These are phyloP conservation scores for Nicotiana attenuata DNA, from an alignment of 257 asterid species.

Conservation along the genomic window DNA sequence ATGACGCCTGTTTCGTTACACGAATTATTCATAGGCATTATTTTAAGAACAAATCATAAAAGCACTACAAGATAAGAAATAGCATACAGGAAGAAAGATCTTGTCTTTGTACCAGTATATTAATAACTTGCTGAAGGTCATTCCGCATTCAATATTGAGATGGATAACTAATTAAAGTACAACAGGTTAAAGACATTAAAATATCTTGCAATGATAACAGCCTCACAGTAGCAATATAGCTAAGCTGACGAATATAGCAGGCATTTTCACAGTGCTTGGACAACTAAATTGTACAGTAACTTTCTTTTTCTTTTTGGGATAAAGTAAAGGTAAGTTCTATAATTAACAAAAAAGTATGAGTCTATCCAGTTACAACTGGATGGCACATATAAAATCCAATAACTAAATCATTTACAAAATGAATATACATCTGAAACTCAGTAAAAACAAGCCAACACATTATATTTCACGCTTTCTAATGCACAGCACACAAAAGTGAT, in stretches of 20 bases:
- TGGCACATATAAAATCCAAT: neutral
- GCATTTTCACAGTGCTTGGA: neutral
- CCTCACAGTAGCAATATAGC: neutral
- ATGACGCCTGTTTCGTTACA: conserved; percentile 65
- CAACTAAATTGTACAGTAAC: neutral
- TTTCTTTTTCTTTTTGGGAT: neutral
- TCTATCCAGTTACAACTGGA: neutral
- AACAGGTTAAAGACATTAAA: neutral
- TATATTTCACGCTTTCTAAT: neutral
- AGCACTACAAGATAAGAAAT: neutral
- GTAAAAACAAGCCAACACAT: neutral
- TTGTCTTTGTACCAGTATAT: neutral
- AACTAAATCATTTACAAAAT: neutral
- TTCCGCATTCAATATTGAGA: neutral
- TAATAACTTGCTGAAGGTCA: neutral
- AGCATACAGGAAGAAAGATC: conserved; percentile 1
- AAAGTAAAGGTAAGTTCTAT: neutral
- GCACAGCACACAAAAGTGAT: neutral
- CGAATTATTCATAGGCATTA: neutral
- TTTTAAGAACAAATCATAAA: neutral
- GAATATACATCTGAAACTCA: neutral
- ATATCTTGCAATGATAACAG: neutral
- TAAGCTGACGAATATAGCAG: neutral
- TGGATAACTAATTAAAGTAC: neutral
- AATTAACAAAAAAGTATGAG: neutral